Evolutionary conservation across 305 asterid genomes (phyloP), one percentile per base, ranked within the genome.

Genomic region (Lippia alba): DNA sequence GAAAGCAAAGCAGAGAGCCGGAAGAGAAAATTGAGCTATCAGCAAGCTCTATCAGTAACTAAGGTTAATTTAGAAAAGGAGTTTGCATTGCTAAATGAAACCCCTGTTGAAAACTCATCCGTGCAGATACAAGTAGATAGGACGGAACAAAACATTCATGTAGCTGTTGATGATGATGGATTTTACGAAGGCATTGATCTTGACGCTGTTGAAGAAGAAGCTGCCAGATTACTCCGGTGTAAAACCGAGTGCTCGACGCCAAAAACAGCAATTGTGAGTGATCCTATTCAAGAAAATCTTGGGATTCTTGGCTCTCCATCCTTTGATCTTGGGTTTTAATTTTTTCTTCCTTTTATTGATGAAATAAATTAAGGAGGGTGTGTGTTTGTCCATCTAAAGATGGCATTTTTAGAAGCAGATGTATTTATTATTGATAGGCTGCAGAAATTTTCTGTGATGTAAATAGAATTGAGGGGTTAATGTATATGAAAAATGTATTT

Each of bases 191-290:
- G 86, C 24, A 83, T 94, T 4, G 96, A 94, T 85, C 87, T 91
- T 63, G 97, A 94, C 81, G 98, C 96, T 54, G 44, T 94, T 24
- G 98, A 94, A 80, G 91, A 79, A 76, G 89, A 94, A 87, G 98
- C 98, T 16, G 78, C 90, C 18, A 88, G 68, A 76, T 79, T 80
- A 54, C 78, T 91, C 55, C 67, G 69, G 67, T 55, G 45, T n/a
- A 91, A 77, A 85, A 14, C 87, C 67, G 85, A 87, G 48, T 50
- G 77, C 74, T 70, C 74, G 39, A 64, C 76, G n/a, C 84, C 66
- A 78, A 84, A 80, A 56, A 74, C 64, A 57, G 75, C 41, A 7
- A 61, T 11, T 0, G 64, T 64, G 17, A 53, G 82, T 49, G 82
- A 82, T 53, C 70, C 84, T 12, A 67, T 64, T 53, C 66, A 79